Evolutionary conservation across 805 yeast genomes (phyloP).

Genomic region (Kazachstania taianensis): DNA sequence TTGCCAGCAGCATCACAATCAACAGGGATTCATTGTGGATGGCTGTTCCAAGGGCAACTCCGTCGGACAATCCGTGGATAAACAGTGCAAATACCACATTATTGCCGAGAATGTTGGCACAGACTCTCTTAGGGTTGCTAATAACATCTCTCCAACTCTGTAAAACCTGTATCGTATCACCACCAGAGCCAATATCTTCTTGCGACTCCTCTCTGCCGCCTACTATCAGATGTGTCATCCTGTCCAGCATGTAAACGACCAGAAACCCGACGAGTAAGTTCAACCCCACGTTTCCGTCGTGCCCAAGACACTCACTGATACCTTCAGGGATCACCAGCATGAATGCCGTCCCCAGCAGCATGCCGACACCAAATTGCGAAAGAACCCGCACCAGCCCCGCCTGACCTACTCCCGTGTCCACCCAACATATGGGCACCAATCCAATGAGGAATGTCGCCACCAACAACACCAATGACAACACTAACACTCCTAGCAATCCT

Average conservation of each 20-base stretch:
- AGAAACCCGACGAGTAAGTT: constrained; percentile 41
- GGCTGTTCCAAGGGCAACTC: constrained; percentile 52
- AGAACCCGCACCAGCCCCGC: constrained; percentile 24
- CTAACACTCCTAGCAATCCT: constrained; percentile 5
- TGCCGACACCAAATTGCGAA: constrained; percentile 46
- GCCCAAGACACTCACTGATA: constrained; percentile 31
- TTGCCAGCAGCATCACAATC: constrained; percentile 41
- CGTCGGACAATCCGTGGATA: constrained; percentile 54
- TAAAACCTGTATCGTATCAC: constrained; percentile 1
- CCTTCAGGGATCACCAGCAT: constrained; percentile 53
- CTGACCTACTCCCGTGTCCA: constrained; percentile 1
- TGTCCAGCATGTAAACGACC: constrained; percentile 38
- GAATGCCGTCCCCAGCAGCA: constrained; percentile 45
- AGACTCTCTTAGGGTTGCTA: constrained; percentile 15
- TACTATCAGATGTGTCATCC: constrained; percentile 18
- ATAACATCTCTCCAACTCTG: constrained; percentile 15
- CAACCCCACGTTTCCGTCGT: constrained; percentile 34
- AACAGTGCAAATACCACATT: constrained; percentile 49
- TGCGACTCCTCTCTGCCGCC: constrained; percentile 1
- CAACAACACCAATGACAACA: constrained; percentile 11
- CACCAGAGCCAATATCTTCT: neutral
- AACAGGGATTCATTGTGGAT: constrained; percentile 31
- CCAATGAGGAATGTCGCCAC: constrained; percentile 25
- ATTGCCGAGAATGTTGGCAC: constrained; percentile 30
- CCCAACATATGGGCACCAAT: constrained; percentile 19